Conservation (phyloP, 1,284 basidiomycete genomes). For the Wallemia mellicola region DNA sequence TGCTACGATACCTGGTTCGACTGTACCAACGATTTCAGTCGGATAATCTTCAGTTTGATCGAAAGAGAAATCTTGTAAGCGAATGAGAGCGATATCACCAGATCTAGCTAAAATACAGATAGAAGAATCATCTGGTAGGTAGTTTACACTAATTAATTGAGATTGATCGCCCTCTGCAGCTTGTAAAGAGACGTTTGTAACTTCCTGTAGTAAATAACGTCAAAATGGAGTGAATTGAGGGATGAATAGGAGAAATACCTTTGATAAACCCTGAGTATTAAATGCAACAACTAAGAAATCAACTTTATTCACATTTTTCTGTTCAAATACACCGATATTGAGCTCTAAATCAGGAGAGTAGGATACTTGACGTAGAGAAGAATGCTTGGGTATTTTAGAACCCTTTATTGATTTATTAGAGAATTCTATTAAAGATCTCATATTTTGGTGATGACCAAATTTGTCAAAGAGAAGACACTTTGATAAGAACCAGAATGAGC, state of each 20-base stretch:
- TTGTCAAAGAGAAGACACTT: neutral
- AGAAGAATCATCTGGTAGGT: neutral
- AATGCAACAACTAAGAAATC: neutral
- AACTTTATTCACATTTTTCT: neutral
- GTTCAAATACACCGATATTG: neutral
- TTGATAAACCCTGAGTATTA: neutral
- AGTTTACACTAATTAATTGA: neutral
- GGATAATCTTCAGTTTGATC: neutral
- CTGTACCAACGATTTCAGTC: conserved; percentile 46
- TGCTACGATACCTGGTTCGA: conserved; percentile 53
- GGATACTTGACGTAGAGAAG: neutral
- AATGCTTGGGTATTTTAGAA: no score
- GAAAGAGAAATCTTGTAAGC: neutral
- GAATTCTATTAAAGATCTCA: neutral
- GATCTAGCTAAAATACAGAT: neutral
- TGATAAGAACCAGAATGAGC: neutral
- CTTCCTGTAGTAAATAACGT: no score
- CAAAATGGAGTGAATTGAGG: no score
- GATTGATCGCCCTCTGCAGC: neutral
- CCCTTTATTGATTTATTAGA: neutral
- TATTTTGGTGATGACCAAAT: neutral
- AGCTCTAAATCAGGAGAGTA: neutral
- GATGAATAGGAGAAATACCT: neutral
- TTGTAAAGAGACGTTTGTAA: neutral
- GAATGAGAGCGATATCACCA: neutral